Base-by-base conservation (phyloP, 164 flowering plant species). In the Vitis rotundifolia region DNA sequence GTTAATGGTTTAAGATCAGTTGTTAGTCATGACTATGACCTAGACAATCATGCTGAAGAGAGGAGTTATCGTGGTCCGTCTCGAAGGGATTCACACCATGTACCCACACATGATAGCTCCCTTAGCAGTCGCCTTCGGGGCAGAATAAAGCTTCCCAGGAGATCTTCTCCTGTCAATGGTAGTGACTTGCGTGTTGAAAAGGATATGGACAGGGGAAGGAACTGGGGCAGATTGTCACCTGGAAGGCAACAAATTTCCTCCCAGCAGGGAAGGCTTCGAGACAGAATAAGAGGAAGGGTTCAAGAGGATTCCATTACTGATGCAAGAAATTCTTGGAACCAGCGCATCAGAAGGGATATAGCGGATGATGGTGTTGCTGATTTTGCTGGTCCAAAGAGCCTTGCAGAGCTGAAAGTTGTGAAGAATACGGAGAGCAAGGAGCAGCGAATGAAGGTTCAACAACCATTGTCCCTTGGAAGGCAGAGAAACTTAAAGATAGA, bases 1-100 rank as follows among this genome's bases (percentile, higher is more conserved):
- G 79, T 64, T 57, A 79, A 86, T 83, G 97, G 91, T n/a, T 76
- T 84, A 64, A 82, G 86, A 75, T 87, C 92, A 51, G 84, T 83
- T 26, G 77, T 82, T 75, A 82, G 81, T 69, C 78, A 80, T 65
- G 89, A 86, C 69, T 71, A 81, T 70, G 78, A 76, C 22, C 77
- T 31, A 61, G 77, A 83, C 19, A 64, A 67, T 15, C 80, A 63
- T 62, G 67, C 19, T 52, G 88, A 76, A 71, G 90, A 85, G 56
- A 81, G 69, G 49, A 77, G 70, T 56, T 63, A 76, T 53, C 74
- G 73, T 61, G 74, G 72, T 63, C 79, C 67, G 57, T 67, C 79
- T 66, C 76, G 74, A 19, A 83, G 85, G 71, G 88, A 87, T 56
- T 75, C 79, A 14, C 77, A 54, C 16, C 75, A 73, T 68, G 22